phyloP scores from a whole-genome alignment of 2,329 filamentous ascomycete genomes.

The Cladosporium velox region DNA sequence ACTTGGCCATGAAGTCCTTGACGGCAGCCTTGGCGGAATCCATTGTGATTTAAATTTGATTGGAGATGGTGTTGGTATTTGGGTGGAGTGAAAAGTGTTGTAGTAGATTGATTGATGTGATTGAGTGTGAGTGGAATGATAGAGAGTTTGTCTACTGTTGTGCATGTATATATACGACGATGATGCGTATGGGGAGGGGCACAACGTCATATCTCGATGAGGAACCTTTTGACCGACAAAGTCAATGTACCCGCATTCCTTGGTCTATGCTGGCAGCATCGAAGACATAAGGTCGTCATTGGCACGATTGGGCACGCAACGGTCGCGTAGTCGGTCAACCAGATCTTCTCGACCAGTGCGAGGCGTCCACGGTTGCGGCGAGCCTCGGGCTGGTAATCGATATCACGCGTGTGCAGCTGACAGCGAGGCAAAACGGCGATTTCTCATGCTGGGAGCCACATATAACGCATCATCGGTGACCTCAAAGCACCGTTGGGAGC shows the following conservation, averaged over 20 bases:
- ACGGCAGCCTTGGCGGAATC: slow-evolving; percentile 66
- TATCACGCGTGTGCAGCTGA: background rate
- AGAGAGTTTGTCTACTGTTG: background rate
- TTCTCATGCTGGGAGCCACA: background rate
- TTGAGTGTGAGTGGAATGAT: slow-evolving; percentile 13
- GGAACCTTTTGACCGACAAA: slow-evolving; percentile 4
- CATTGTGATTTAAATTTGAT: slow-evolving; percentile 47
- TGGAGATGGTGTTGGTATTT: background rate
- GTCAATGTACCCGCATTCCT: slow-evolving; percentile 5
- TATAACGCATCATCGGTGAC: slow-evolving; percentile 11
- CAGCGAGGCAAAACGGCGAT: background rate
- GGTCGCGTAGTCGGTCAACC: slow-evolving; percentile 5
- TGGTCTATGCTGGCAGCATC: background rate
- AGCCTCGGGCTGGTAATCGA: background rate
- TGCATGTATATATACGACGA: slow-evolving; percentile 18
- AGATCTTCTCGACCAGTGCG: slow-evolving; percentile 1
- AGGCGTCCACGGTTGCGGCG: background rate
- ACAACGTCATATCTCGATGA: slow-evolving; percentile 7
- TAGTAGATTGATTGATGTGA: slow-evolving; percentile 14
- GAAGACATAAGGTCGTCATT: slow-evolving; percentile 7
- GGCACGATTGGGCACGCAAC: slow-evolving; percentile 7
- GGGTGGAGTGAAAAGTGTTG: background rate
- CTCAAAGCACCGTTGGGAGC: background rate
- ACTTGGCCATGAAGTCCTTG: slow-evolving; percentile 59
- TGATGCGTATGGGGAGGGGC: slow-evolving; percentile 1